Percentiles rank a stretch among this genome's conserved stretches.
Conservation (phyloP, 2,329 filamentous ascomycete species). For the Fonsecaea nubica region DNA sequence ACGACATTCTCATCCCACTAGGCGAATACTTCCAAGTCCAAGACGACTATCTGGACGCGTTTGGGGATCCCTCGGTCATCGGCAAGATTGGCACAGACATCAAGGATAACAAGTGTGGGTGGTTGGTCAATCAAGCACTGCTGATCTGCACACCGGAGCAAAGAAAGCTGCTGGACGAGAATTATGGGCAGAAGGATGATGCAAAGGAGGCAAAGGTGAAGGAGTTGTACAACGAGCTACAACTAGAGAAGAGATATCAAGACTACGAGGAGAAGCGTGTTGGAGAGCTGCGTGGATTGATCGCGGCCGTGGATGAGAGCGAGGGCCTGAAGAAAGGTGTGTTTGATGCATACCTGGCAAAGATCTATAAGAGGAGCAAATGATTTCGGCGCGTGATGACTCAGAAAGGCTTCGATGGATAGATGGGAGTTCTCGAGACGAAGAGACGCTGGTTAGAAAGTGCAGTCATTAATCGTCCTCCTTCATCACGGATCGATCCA, state of each 20-base stretch:
- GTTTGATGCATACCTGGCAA: constrained; percentile 86
- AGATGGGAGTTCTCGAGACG: not conserved
- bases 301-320: constrained; percentile 80
- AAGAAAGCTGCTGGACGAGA: constrained; percentile 83
- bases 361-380: constrained; percentile 99
- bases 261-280: constrained; percentile 90
- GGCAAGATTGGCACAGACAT: constrained; percentile 99
- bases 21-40: constrained; percentile 99
- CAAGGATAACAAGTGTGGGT: constrained; percentile 99
- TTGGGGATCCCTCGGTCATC: constrained; percentile 87
- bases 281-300: constrained; percentile 75
- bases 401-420: not conserved
- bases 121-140: constrained; percentile 95
- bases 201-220: constrained; percentile 84
- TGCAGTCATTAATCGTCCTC: not conserved
- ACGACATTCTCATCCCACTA: constrained; percentile 93
- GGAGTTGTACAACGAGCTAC: constrained; percentile 83
- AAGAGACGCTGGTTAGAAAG: not conserved
- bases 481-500: constrained; percentile 14
- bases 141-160: constrained; percentile 81
- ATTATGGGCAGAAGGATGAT: constrained; percentile 92
- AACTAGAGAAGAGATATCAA: constrained; percentile 81
- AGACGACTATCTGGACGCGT: constrained; percentile 99
- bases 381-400: constrained; percentile 52
- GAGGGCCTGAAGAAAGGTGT: constrained; percentile 88